Conservation (phyloP, 495 filamentous ascomycete species). For the Ramalina intermedia region DNA sequence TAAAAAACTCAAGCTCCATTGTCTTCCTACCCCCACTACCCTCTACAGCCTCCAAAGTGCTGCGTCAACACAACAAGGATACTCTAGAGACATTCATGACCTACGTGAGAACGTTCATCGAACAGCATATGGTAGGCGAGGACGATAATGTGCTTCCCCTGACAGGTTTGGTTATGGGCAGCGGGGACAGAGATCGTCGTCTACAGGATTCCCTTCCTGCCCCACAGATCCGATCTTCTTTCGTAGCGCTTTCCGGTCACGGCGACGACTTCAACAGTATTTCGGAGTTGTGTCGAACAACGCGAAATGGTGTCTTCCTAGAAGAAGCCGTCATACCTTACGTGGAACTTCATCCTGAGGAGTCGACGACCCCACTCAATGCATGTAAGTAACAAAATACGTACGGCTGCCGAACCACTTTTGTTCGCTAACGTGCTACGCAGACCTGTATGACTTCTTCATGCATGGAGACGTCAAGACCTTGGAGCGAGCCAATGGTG, state of each 20-base stretch:
- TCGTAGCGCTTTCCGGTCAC: constrained; percentile 56
- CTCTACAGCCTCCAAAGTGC: constrained; percentile 31
- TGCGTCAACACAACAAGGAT: constrained; percentile 45
- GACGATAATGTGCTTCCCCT: constrained; percentile 43
- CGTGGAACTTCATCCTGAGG: constrained; percentile 39
- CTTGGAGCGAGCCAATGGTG: constrained; percentile 41
- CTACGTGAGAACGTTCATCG: constrained; percentile 54
- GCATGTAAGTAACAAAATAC: constrained; percentile 25
- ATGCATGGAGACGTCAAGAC: constrained; percentile 46
- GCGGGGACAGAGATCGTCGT: constrained; percentile 5
- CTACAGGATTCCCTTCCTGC: constrained; percentile 3
- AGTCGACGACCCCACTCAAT: constrained; percentile 39
- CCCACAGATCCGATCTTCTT: constrained; percentile 41
- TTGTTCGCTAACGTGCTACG: background rate
- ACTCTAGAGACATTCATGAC: constrained; percentile 47
- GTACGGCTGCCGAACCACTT: background rate
- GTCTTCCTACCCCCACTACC: constrained; percentile 53
- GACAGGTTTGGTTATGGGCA: constrained; percentile 33
- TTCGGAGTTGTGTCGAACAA: constrained; percentile 44
- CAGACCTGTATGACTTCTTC: constrained; percentile 56
- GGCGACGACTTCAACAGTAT: constrained; percentile 46
- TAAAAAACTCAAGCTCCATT: constrained; percentile 39
- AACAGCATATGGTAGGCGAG: constrained; percentile 39
- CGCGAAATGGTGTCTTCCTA: constrained; percentile 52
- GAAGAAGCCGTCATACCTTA: constrained; percentile 58